Percentiles rank a stretch among this genome's conserved stretches.
Conservation (phyloP, 2,329 filamentous ascomycete species). For the Elsinoe perseae region DNA sequence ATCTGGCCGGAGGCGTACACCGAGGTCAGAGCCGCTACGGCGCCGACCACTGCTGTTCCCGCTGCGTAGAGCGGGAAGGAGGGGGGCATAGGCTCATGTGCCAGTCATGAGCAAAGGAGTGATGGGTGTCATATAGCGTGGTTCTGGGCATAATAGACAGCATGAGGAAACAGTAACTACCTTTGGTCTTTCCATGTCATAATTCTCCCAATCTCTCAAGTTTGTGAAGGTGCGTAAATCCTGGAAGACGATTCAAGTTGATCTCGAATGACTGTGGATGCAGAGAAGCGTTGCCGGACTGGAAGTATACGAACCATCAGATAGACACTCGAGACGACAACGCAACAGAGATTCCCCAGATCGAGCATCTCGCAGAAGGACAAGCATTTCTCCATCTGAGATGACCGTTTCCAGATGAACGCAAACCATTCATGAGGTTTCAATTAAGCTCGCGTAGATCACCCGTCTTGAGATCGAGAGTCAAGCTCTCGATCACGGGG, state of each 20-base stretch:
- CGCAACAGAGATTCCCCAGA: neutral
- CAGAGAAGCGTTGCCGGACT: neutral
- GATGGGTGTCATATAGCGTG: neutral
- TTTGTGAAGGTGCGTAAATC: too few relatives aligned
- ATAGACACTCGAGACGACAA: neutral
- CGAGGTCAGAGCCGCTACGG: conserved; percentile 15
- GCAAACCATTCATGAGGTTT: neutral
- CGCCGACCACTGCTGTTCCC: neutral
- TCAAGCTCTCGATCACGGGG: conserved; percentile 9
- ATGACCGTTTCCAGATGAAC: neutral
- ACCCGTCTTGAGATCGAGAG: conserved; percentile 12
- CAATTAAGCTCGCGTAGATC: conserved; percentile 14
- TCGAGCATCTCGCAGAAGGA: neutral
- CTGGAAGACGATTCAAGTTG: too few relatives aligned
- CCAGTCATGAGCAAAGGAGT: neutral
- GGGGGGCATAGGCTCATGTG: neutral
- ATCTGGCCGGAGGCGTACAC: conserved; percentile 53
- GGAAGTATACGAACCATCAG: neutral
- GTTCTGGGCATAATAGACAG: neutral
- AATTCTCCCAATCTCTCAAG: too few relatives aligned
- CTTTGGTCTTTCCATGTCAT: neutral
- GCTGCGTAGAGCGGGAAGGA: neutral
- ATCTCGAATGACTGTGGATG: too few relatives aligned
- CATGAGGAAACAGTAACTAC: neutral
- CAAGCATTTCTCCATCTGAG: conserved; percentile 1